Evolutionary conservation across 306 rosid genomes (phyloP).

Genomic region (Hippophae tibetana): DNA sequence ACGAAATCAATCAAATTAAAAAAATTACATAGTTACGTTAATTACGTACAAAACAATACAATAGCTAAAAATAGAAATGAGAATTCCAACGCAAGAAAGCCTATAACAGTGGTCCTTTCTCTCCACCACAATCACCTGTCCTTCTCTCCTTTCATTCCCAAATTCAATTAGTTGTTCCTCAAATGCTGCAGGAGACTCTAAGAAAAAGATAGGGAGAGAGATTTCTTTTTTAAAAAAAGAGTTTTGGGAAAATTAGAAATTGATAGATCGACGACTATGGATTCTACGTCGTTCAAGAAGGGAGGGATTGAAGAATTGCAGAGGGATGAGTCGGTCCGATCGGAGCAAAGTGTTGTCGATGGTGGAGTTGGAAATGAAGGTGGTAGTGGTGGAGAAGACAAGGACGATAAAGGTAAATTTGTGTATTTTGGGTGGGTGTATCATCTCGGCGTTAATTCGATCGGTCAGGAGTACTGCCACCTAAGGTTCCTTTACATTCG

Average conservation of each 20-base stretch:
- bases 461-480: conserved; percentile 72
- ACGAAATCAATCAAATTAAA: too few species aligned
- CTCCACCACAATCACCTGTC: neutral
- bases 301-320: conserved; percentile 26
- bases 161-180: neutral
- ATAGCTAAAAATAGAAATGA: too few species aligned
- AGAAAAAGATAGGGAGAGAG: neutral
- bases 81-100: too few species aligned
- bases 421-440: conserved; percentile 85
- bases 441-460: conserved; percentile 71
- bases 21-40: too few species aligned
- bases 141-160: neutral
- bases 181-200: neutral
- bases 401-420: conserved; percentile 34
- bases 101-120: neutral
- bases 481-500: conserved; percentile 63
- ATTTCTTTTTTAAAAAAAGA: neutral
- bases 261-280: conserved; percentile 8
- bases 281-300: conserved; percentile 11
- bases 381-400: conserved; percentile 16
- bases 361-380: neutral
- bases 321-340: conserved; percentile 10
- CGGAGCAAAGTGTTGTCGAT: too few species aligned
- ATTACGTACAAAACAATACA: too few species aligned
- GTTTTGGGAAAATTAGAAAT: neutral